Evolutionary conservation across 768 basidiomycete genomes (phyloP).

Genomic region (Amanita fuliginea): DNA sequence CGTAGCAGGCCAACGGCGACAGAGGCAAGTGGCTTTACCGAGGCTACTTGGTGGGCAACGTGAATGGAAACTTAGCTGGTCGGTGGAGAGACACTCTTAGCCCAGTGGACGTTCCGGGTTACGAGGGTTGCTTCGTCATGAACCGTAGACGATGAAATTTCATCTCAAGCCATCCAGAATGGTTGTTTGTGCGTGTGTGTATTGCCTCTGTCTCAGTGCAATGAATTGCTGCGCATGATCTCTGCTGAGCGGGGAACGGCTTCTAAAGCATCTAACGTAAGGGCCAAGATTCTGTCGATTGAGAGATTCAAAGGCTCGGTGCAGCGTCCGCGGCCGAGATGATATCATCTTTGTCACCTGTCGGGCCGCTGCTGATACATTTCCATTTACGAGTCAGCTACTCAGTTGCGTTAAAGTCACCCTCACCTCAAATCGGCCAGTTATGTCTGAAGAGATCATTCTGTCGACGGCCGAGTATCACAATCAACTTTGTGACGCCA

Average conservation of each 20-base stretch:
- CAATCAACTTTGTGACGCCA: conserved; percentile 19
- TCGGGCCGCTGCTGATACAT: neutral
- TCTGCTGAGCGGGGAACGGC: no score
- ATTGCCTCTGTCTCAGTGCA: neutral
- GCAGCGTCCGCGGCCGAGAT: neutral
- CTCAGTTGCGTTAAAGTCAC: neutral
- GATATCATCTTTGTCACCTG: neutral
- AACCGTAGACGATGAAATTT: conserved; percentile 36
- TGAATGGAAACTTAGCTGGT: conserved; percentile 64
- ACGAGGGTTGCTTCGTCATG: conserved; percentile 83
- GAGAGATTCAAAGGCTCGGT: no score
- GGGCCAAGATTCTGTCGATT: no score
- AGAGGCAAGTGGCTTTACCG: conserved; percentile 82
- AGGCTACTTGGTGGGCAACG: conserved; percentile 67
- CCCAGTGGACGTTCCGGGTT: conserved; percentile 48
- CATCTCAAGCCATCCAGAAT: neutral
- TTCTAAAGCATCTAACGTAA: no score
- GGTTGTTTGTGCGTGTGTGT: conserved; percentile 1
- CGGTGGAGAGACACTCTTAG: conserved; percentile 83
- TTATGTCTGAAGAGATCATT: conserved; percentile 22
- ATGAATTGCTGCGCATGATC: neutral
- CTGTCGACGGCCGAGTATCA: conserved; percentile 28
- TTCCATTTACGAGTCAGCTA: neutral
- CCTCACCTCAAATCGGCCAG: neutral
- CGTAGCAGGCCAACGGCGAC: conserved; percentile 47